Evolutionary conservation across 2,329 filamentous ascomycete species (phyloP).

Genomic region (Thelonectria rubi): DNA sequence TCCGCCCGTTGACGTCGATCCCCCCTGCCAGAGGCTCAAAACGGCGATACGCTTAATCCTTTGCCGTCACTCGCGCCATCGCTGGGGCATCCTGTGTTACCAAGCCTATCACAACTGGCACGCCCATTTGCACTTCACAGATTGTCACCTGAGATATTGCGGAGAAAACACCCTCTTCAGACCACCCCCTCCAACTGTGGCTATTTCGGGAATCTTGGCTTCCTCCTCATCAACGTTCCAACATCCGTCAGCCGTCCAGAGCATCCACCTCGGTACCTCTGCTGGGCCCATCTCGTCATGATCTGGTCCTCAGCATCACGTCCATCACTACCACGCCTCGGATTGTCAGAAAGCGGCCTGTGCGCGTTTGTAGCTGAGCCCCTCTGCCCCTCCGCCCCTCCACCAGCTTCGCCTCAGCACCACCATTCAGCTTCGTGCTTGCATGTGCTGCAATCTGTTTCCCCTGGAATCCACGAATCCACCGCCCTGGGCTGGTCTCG

Average conservation of each 20-base stretch:
- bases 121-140: neutral
- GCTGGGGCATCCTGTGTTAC: neutral
- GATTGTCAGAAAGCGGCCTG: constrained; percentile 22
- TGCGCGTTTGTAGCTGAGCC: constrained; percentile 14
- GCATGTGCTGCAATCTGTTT: neutral
- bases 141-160: neutral
- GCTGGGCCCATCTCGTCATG: neutral
- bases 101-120: neutral
- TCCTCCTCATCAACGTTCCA: neutral
- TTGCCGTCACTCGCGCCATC: too few relatives aligned
- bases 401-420: constrained; percentile 2
- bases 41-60: constrained; percentile 4
- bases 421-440: neutral
- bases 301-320: neutral
- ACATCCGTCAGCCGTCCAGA: neutral
- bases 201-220: neutral
- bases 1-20: constrained; percentile 17
- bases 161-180: neutral
- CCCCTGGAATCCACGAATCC: neutral
- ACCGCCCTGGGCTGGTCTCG: neutral
- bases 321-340: constrained; percentile 1
- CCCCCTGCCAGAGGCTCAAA: constrained; percentile 17
- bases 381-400: constrained; percentile 11
- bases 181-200: neutral
- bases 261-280: neutral